Evolutionary conservation across 768 basidiomycete species (phyloP).

Genomic region (Trametes maxima): DNA sequence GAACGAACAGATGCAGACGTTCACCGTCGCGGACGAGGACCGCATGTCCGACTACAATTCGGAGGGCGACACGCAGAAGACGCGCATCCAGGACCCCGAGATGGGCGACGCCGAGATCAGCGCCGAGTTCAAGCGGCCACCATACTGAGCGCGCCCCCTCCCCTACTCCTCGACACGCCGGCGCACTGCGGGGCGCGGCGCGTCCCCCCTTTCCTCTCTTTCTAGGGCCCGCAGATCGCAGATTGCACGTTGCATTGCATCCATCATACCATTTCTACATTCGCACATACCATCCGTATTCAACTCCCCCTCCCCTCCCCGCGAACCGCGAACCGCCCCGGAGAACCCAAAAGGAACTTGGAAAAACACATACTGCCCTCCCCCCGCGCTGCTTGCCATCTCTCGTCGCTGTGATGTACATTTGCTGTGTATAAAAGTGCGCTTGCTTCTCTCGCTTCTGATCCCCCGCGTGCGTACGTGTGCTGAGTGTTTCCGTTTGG

Average conservation of each 20-base stretch:
- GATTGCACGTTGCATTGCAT: too few species aligned
- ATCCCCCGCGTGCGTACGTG: not conserved
- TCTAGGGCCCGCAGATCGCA: too few species aligned
- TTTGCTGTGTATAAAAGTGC: slow-evolving; percentile 6
- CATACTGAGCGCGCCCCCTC: slow-evolving; percentile 11
- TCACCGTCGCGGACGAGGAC: slow-evolving; percentile 35
- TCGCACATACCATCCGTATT: not conserved
- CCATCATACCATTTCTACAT: not conserved
- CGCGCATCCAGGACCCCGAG: slow-evolving; percentile 62
- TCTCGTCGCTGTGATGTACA: slow-evolving; percentile 1
- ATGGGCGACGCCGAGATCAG: slow-evolving; percentile 39
- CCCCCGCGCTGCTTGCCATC: not conserved
- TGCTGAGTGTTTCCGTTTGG: not conserved
- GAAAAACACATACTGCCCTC: not conserved
- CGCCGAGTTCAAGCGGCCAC: slow-evolving; percentile 25
- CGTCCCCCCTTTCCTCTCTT: too few species aligned
- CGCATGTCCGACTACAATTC: slow-evolving; percentile 34
- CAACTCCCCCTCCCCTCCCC: not conserved
- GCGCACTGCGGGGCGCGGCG: not conserved
- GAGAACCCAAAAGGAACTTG: not conserved
- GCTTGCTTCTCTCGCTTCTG: not conserved
- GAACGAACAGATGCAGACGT: slow-evolving; percentile 65
- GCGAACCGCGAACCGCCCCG: not conserved
- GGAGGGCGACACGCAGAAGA: slow-evolving; percentile 64
- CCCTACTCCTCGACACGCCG: not conserved